Percentiles rank a stretch among this genome's conserved stretches.
These are phyloP conservation scores for Coemansia sp. DNA, from an alignment of 192 early-diverging fungal genomes.

Conservation along the genomic window DNA sequence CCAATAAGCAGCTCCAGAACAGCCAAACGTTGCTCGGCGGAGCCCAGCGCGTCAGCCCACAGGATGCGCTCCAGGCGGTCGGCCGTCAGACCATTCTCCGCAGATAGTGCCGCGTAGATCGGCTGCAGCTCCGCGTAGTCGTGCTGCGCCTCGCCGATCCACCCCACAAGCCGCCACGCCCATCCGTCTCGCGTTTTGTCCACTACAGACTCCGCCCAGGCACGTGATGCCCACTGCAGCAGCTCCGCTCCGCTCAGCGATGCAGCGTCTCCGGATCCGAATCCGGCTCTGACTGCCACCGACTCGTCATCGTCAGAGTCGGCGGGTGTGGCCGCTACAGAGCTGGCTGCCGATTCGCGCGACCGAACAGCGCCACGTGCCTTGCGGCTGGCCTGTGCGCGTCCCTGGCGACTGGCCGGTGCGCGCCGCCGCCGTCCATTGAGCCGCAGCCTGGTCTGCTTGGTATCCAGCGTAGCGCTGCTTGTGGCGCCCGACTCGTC, in stretches of 20 bases:
- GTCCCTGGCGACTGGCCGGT: too few species aligned
- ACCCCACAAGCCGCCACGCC: constrained; percentile 35
- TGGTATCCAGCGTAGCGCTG: constrained; percentile 7
- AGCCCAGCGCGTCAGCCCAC: constrained; percentile 6
- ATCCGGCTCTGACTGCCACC: too few species aligned
- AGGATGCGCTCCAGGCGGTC: constrained; percentile 2
- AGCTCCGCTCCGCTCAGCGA: constrained; percentile 21
- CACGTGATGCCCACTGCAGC: constrained; percentile 31
- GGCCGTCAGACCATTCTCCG: background rate
- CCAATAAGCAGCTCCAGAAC: constrained; percentile 67
- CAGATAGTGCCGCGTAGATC: constrained; percentile 46
- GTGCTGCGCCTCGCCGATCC: constrained; percentile 37
- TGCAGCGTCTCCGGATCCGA: too few species aligned
- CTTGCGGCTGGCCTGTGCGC: background rate
- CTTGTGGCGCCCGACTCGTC: constrained; percentile 24
- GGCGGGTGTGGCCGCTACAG: constrained; percentile 15
- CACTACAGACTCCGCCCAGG: constrained; percentile 19
- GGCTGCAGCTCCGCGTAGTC: constrained; percentile 31
- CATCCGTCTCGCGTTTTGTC: constrained; percentile 19
- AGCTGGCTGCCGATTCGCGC: constrained; percentile 8
- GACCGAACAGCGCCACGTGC: background rate
- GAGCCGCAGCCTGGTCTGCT: background rate
- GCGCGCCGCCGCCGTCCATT: background rate
- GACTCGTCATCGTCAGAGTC: background rate
- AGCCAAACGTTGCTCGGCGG: constrained; percentile 60